Conservation (phyloP, 192 early-diverging fungal genomes). For the Coemansia sp. region DNA sequence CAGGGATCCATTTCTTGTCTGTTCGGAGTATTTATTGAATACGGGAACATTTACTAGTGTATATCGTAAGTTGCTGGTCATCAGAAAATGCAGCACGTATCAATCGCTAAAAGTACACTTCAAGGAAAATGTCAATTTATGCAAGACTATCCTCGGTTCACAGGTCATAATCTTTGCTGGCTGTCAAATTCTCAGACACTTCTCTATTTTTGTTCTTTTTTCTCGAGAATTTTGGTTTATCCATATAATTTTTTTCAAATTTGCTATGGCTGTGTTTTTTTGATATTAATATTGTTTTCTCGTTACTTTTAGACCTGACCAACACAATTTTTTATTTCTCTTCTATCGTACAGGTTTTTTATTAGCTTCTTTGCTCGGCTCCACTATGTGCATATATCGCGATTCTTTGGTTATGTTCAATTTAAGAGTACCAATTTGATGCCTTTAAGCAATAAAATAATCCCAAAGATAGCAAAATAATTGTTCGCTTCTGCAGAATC, state of each 20-base stretch:
- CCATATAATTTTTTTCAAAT: neutral
- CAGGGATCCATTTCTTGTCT: neutral
- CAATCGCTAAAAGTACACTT: neutral
- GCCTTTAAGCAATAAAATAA: too few relatives aligned
- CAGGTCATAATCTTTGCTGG: neutral
- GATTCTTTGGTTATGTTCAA: neutral
- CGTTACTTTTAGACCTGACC: too few relatives aligned
- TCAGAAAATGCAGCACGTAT: neutral
- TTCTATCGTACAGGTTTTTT: too few relatives aligned
- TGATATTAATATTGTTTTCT: too few relatives aligned
- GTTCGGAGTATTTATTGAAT: neutral
- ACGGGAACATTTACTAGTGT: neutral
- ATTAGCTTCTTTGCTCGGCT: neutral
- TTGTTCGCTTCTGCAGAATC: neutral
- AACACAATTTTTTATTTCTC: too few relatives aligned
- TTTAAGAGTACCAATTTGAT: too few relatives aligned
- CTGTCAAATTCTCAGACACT: neutral
- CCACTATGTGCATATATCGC: neutral
- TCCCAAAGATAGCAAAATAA: too few relatives aligned
- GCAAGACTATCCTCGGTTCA: neutral
- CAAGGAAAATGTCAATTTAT: neutral
- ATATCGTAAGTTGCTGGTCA: neutral
- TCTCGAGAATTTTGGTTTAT: neutral
- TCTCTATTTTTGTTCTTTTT: neutral
- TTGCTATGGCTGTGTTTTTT: neutral